Evolutionary conservation across 2,329 filamentous ascomycete genomes (phyloP), one percentile per base, ranked within the genome.

Genomic region (Pseudopithomyces chartarum): DNA sequence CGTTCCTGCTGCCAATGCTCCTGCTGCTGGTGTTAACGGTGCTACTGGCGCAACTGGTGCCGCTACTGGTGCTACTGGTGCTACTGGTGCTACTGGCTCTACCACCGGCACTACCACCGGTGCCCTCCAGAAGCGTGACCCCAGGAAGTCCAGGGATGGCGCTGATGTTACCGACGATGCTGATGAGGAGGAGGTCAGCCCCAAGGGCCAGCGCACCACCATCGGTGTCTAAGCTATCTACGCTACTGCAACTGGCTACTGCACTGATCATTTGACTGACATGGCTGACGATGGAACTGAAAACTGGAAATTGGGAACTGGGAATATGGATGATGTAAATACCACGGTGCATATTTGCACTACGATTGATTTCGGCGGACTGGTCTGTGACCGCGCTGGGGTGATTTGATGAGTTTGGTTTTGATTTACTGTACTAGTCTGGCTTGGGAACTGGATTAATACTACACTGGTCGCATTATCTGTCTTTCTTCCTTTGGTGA

Each of bases 141-240:
- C 63, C 55, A 49, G 47, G 54, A 56, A 43, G 39, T 61, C 66
- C 19, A 39, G 44, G 22, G 64, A 51, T n/a, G 54, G 59, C 20
- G 49, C 45, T 17, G 19, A 46, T 20, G 52, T 74, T 57, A 73
- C 70, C 56, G 52, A 73, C 54, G 72, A 74, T 57, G 72, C 70
- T 52, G 62, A 74, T 57, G 71, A 74, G 64, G 72, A 74, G 64
- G 72, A 74, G 63, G 8, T 72, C 46, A 68, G 64, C 20, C 63
- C 68, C 33, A 62, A 56, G 6, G 60, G 51, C 44, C 56, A 39
- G 20, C 52, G 40, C 22, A 52, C 53, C 29, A 52, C 49, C 46
- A 46, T 42, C 29, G 55, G 53, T 52, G 53, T 55, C 42, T 55
- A 58, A 34, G 44, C 38, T 32, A 29, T 47, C 49, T 20, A 38